A percentile compares a stretch with the other conserved stretches of the same genome.
These are phyloP conservation scores for Russula sp. DNA, from an alignment of 768 basidiomycete species.

Conservation along the genomic window DNA sequence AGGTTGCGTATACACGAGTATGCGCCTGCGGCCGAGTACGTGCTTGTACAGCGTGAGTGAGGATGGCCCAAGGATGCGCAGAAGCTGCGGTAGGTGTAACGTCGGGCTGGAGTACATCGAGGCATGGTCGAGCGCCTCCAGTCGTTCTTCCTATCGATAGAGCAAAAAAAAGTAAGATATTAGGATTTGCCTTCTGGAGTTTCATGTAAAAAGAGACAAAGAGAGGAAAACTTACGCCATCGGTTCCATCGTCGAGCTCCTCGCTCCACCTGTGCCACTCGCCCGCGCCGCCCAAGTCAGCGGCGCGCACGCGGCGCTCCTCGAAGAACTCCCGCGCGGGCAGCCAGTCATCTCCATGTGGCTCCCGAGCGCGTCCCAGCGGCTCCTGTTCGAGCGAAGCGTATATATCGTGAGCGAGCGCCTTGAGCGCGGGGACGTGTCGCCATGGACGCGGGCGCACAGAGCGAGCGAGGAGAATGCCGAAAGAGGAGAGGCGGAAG, in stretches of 20 bases:
- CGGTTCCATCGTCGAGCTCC: slow-evolving; percentile 41
- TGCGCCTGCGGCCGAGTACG: slow-evolving; percentile 60
- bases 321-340: slow-evolving; percentile 59
- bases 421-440: slow-evolving; percentile 58
- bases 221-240: not conserved
- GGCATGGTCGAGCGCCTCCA: not conserved
- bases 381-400: slow-evolving; percentile 28
- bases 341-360: slow-evolving; percentile 54
- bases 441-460: slow-evolving; percentile 66
- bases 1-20: slow-evolving; percentile 74
- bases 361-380: slow-evolving; percentile 26
- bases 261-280: slow-evolving; percentile 64
- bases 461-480: slow-evolving; percentile 62
- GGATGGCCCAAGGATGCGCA: slow-evolving; percentile 74
- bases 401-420: slow-evolving; percentile 49
- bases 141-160: not conserved
- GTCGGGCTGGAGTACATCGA: slow-evolving; percentile 40
- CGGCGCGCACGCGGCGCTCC: slow-evolving; percentile 43
- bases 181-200: not conserved
- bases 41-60: slow-evolving; percentile 75
- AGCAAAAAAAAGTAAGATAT: not conserved
- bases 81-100: slow-evolving; percentile 64
- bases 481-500: slow-evolving; percentile 71
- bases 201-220: not conserved
- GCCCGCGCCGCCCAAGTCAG: slow-evolving; percentile 48